phyloP scores from a whole-genome alignment of 2,329 filamentous ascomycete species.

The Fusarium ramigenum region DNA sequence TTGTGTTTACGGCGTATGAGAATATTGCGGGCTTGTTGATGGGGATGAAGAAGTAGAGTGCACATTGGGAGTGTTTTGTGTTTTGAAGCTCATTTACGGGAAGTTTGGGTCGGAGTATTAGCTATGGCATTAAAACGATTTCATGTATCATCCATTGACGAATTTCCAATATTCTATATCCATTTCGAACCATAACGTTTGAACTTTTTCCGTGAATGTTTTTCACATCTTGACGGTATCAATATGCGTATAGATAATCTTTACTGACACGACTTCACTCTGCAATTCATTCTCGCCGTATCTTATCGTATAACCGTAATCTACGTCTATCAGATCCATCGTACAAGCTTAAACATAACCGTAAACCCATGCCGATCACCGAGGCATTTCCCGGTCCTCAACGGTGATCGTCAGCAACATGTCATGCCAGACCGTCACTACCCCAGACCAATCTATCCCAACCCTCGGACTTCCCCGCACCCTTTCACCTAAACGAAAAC shows the following conservation, averaged over 20 bases:
- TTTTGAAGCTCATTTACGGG: not conserved
- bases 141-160: not conserved
- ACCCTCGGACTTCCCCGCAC: not conserved
- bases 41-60: not conserved
- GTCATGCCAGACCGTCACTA: not conserved
- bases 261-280: not conserved
- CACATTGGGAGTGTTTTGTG: not conserved
- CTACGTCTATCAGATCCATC: not conserved
- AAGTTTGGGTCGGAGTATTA: not conserved
- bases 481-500: not conserved
- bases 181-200: rapidly evolving
- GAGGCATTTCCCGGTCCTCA: not conserved
- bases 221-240: too few species aligned
- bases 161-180: not conserved
- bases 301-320: not conserved
- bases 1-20: constrained; percentile 71
- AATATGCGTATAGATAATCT: too few species aligned
- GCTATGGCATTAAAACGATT: not conserved
- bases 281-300: rapidly evolving
- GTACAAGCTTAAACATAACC: not conserved
- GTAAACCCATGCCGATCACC: not conserved
- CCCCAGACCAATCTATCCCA: not conserved
- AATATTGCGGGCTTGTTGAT: constrained; percentile 52
- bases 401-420: not conserved
- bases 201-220: too few species aligned